These are phyloP conservation scores for Chrysophaeum taylorii DNA, from an alignment of 352 stramenopile species.

Conservation along the genomic window DNA sequence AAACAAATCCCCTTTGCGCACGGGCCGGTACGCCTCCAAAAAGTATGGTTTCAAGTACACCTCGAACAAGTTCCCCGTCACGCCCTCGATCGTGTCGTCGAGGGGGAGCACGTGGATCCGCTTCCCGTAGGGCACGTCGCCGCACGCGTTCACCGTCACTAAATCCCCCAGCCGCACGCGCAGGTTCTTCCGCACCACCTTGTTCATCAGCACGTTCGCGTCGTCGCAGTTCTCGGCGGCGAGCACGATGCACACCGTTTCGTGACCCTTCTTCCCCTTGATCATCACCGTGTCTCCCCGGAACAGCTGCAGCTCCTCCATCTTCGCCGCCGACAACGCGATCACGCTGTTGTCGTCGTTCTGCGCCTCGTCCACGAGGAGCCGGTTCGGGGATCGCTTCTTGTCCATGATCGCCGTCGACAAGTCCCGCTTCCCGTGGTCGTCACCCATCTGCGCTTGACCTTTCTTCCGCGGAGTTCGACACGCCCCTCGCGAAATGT, in stretches of 20 bases:
- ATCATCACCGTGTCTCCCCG: conserved; percentile 96
- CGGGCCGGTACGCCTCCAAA: conserved; percentile 93
- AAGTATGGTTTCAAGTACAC: conserved; percentile 99
- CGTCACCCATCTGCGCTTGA: neutral
- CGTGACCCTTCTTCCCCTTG: conserved; percentile 96
- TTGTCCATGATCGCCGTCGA: conserved; percentile 41
- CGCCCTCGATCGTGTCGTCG: conserved; percentile 98
- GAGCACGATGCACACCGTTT: conserved; percentile 96
- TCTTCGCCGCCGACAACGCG: conserved; percentile 65
- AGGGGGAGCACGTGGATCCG: conserved; percentile 95
- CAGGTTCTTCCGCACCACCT: conserved; percentile 98
- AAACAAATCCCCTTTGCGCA: conserved; percentile 98
- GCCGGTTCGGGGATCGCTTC: conserved; percentile 92
- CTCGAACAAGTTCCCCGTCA: conserved; percentile 99
- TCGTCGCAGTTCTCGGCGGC: conserved; percentile 95
- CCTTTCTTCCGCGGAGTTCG: no score
- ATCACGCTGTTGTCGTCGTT: conserved; percentile 94
- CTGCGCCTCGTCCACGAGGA: conserved; percentile 82
- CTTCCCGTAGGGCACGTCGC: conserved; percentile 96
- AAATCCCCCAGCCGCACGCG: conserved; percentile 92
- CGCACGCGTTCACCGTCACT: conserved; percentile 86
- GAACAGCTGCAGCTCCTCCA: conserved; percentile 98
- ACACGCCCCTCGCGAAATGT: no score
- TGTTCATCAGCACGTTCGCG: conserved; percentile 96
- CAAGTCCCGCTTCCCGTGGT: conserved; percentile 4